phyloP scores from a whole-genome alignment of 129 eudicot species.

The Flaveria bidentis region DNA sequence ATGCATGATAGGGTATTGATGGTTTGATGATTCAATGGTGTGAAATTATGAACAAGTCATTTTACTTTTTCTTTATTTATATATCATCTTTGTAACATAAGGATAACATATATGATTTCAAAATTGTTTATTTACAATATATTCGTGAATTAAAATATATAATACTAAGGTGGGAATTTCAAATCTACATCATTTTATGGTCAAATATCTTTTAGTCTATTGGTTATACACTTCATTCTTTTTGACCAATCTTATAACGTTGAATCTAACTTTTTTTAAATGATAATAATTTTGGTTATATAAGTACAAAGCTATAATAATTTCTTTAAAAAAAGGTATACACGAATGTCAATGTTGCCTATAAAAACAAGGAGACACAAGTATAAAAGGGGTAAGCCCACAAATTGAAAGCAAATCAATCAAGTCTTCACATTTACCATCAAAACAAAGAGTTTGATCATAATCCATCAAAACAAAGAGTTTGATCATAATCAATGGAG shows the following conservation, averaged over 20 bases:
- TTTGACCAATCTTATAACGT: neutral
- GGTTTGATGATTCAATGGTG: no score
- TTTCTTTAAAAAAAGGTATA: neutral
- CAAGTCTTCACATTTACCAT: slow-evolving; percentile 16
- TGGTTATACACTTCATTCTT: slow-evolving; percentile 7
- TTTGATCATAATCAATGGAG: slow-evolving; percentile 28
- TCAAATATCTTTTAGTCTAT: neutral
- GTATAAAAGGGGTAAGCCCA: slow-evolving; percentile 29
- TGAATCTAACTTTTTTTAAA: neutral
- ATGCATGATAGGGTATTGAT: no score
- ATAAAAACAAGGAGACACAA: slow-evolving; percentile 24
- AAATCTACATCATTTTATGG: neutral
- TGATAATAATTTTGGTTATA: neutral
- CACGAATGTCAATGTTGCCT: neutral
- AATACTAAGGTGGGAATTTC: neutral
- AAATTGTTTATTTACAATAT: no score
- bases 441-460: slow-evolving; percentile 8
- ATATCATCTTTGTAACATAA: no score
- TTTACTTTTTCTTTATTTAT: neutral
- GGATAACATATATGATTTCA: no score
- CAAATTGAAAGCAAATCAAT: slow-evolving; percentile 27
- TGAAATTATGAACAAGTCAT: neutral
- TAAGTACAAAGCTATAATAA: neutral
- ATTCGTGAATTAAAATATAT: neutral
- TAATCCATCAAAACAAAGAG: neutral